Conservation (phyloP, 768 basidiomycete genomes). For the Strobilomyces confusus region DNA sequence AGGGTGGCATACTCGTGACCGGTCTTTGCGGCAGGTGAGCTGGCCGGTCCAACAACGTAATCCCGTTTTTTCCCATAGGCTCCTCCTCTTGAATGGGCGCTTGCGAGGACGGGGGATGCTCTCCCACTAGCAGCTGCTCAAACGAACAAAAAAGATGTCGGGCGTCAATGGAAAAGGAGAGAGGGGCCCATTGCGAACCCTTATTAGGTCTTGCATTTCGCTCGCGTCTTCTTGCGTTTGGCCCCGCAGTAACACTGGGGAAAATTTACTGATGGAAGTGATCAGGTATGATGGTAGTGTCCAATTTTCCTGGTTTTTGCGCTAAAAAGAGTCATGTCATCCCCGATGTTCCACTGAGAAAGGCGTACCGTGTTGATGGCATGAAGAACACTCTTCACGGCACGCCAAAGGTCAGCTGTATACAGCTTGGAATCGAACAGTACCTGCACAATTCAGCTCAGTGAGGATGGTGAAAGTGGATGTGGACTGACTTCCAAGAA, state of each 20-base stretch:
- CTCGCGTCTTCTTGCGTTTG: slow-evolving; percentile 19
- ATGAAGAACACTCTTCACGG: slow-evolving; percentile 20
- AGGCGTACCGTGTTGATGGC: slow-evolving; percentile 26
- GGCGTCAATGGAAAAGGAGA: slow-evolving; percentile 34
- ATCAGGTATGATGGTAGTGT: slow-evolving; percentile 38
- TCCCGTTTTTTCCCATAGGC: slow-evolving; percentile 10
- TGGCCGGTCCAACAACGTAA: slow-evolving; percentile 17
- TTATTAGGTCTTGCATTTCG: slow-evolving; percentile 44
- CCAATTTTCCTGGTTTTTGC: slow-evolving; percentile 42
- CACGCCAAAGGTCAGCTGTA: slow-evolving; percentile 20
- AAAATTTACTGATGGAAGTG: slow-evolving; percentile 31
- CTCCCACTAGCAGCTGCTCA: slow-evolving; percentile 40
- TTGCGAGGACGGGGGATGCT: slow-evolving; percentile 18
- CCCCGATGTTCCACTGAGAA: slow-evolving; percentile 2
- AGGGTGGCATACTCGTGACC: slow-evolving; percentile 3
- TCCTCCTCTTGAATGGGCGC: slow-evolving; percentile 11
- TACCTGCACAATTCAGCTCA: slow-evolving; percentile 9
- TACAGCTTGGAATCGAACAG: slow-evolving; percentile 26
- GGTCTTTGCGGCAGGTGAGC: slow-evolving; percentile 28
- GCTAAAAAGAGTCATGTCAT: slow-evolving; percentile 35
- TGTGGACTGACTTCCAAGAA: slow-evolving; percentile 41
- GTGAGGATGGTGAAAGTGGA: background rate
- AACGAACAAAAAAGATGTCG: slow-evolving; percentile 39
- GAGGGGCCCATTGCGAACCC: slow-evolving; percentile 53
- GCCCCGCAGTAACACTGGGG: slow-evolving; percentile 23